Conservation (phyloP, 2,329 filamentous ascomycete species). For the Furcasterigmium sp. region DNA sequence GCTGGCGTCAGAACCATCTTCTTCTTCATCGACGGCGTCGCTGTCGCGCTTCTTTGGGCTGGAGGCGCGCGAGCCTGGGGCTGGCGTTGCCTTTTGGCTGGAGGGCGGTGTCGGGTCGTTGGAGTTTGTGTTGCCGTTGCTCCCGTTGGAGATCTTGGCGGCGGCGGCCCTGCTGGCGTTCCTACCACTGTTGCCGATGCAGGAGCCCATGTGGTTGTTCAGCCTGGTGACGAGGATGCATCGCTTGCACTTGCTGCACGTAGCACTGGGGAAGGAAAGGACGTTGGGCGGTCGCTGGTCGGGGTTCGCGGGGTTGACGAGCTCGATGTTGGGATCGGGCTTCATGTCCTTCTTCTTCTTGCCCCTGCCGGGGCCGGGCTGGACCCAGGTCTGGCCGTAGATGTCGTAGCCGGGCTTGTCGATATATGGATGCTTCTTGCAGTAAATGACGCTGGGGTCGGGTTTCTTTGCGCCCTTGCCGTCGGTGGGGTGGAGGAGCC, state of each 20-base stretch:
- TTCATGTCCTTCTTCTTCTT: constrained; percentile 78
- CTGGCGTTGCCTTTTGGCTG: constrained; percentile 58
- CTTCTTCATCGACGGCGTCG: constrained; percentile 49
- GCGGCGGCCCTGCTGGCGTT: constrained; percentile 58
- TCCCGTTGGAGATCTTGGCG: constrained; percentile 57
- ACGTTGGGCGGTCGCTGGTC: constrained; percentile 57
- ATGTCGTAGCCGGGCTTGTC: constrained; percentile 73
- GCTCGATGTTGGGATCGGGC: constrained; percentile 44
- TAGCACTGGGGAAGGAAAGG: constrained; percentile 59
- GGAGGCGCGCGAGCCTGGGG: constrained; percentile 44
- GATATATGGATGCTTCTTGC: constrained; percentile 74
- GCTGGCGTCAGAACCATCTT: constrained; percentile 42
- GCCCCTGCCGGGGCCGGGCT: constrained; percentile 62
- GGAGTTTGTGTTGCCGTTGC: constrained; percentile 38
- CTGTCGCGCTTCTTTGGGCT: constrained; percentile 54
- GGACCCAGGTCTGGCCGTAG: constrained; percentile 76
- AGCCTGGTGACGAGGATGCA: constrained; percentile 60
- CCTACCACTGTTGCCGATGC: constrained; percentile 60
- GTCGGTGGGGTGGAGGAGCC: constrained; percentile 67
- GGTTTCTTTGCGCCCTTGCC: constrained; percentile 62
- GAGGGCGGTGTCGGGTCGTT: constrained; percentile 54
- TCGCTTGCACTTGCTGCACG: constrained; percentile 62
- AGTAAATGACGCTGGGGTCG: constrained; percentile 66
- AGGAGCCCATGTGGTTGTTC: constrained; percentile 65
- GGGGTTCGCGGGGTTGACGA: constrained; percentile 32